Base-by-base conservation (phyloP, 2,329 filamentous ascomycete genomes). In the Beauveria sp. region DNA sequence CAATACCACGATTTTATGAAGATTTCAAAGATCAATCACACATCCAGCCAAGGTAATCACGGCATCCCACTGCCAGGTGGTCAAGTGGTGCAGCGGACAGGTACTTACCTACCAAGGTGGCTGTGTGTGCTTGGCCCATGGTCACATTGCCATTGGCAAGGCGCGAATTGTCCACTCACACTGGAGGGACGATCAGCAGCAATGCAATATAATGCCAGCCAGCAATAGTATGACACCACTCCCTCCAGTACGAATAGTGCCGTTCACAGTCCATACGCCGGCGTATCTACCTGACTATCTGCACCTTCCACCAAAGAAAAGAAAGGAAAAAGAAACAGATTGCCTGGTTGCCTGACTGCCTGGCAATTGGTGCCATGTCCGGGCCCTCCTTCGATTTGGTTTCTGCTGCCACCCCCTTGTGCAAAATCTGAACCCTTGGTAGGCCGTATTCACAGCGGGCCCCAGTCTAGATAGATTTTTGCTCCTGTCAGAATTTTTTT, bases 151-250 rank as follows among this genome's bases (percentile, higher is more conserved):
- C 55, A 22, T 38, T 53, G 22, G 52, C 34, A 42, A 54, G 34
- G 34, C 34, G 49, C 10, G 8, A 55, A 24, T 38, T 57, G 34
- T 24, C 43, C 18, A 45, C 24, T 24, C 20, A 56, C 30, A 56
- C 53, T 38, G 34, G 10, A 38, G n/a, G 42, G 45, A 47, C n/a
- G 45, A n/a, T 50, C 46, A 50, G 20, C 46, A 16, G 24, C 46
- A 24, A 50, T 50, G 46, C 46, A 50, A 50, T 28, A 22, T 38
- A 40, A 40, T 38, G 50, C 50, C n/a, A 53, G 10, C n/a, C 24
- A 57, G 26, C 54, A 57, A 57, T 47, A 57, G 26, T 12, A 54
- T 54, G 38, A 43, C 52, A 54, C 52, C 52, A 57, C 42, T 57
- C 26, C 51, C 30, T 52, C 50, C 9, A 14, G 14, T 24, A 10